Conservation (phyloP, 2,329 filamentous ascomycete species). For the Fusarium sp. region DNA sequence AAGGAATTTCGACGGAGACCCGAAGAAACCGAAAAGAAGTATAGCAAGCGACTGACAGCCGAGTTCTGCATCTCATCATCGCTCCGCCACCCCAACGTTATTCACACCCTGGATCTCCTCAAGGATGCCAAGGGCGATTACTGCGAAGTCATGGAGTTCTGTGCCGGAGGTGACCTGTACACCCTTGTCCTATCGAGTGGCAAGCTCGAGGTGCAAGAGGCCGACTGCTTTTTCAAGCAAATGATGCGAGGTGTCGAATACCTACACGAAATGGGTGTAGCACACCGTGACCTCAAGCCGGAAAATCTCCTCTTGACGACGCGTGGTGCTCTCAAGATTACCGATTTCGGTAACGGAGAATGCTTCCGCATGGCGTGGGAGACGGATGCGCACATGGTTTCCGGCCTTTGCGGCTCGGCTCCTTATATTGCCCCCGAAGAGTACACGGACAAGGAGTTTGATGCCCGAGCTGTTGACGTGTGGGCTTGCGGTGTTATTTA, state of each 20-base stretch:
- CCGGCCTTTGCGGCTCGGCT: constrained; percentile 93
- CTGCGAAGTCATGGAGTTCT: constrained; percentile 99
- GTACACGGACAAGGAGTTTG: constrained; percentile 94
- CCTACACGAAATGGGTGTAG: constrained; percentile 99
- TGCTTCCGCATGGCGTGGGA: constrained; percentile 99
- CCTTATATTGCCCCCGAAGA: constrained; percentile 98
- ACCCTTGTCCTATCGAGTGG: constrained; percentile 91
- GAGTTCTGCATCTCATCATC: constrained; percentile 99
- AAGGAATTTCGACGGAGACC: constrained; percentile 97
- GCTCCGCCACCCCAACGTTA: constrained; percentile 95
- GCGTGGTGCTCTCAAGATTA: constrained; percentile 94
- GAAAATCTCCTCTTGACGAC: constrained; percentile 96
- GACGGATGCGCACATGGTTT: constrained; percentile 97
- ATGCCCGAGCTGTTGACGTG: constrained; percentile 95
- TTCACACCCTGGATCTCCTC: constrained; percentile 94
- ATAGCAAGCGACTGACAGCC: constrained; percentile 95
- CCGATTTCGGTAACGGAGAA: constrained; percentile 98
- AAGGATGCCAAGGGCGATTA: constrained; percentile 98
- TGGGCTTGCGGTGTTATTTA: constrained; percentile 99
- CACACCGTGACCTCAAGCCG: constrained; percentile 95
- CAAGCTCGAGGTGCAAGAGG: constrained; percentile 91
- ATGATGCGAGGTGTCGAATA: constrained; percentile 99
- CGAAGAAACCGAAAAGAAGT: constrained; percentile 96
- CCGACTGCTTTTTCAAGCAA: constrained; percentile 99
- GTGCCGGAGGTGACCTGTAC: constrained; percentile 94